Evolutionary conservation across 2,329 filamentous ascomycete species (phyloP), one percentile per base, ranked within the genome.

Genomic region (Tolypocladium album): DNA sequence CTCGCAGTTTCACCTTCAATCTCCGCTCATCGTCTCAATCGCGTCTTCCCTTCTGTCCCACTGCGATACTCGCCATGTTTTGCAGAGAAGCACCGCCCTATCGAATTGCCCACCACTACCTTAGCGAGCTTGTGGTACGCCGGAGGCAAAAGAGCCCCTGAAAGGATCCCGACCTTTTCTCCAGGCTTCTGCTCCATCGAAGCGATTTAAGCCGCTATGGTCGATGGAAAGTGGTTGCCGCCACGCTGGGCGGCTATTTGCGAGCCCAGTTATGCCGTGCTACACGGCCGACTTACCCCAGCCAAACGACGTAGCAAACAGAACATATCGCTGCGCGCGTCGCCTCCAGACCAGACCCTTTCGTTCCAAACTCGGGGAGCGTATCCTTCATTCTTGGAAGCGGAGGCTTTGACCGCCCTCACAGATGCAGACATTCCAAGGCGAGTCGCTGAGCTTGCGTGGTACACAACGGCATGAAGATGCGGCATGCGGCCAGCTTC

Each of bases 1-100:
- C 64, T 67, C 61, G 64, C 67, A 60, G 58, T 61, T 52, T 56
- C 60, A 60, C 60, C 60, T 64, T 63, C 61, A 71, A 70, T 70
- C 67, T 69, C 69, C 67, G 68, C 68, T 70, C 50, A 53, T 53
- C 31, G 50, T 36, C 31, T 20, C 36, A n/a, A n/a, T n/a, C 27
- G 31, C 50, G 9, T 53, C 50, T n/a, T 20, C 36, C 4, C 31
- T 9, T 34, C 15, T 50, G 45, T 13, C 24, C 24, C 7, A 20
- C 15, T 31, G 9, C 8, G 8, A 31, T n/a, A 2, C 13, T 8
- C 27, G 3, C 17, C 27, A n/a, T n/a, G 8, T 53, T n/a, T 22
- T 17, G 4, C 50, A 31, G 20, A 36, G 50, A 36, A 22, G 27
- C 17, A 36, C 31, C 17, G 11, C 50, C 50, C 36, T 38, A n/a